Evolutionary conservation across 2,329 filamentous ascomycete genomes (phyloP).

Genomic region (Aspergillus sp.): DNA sequence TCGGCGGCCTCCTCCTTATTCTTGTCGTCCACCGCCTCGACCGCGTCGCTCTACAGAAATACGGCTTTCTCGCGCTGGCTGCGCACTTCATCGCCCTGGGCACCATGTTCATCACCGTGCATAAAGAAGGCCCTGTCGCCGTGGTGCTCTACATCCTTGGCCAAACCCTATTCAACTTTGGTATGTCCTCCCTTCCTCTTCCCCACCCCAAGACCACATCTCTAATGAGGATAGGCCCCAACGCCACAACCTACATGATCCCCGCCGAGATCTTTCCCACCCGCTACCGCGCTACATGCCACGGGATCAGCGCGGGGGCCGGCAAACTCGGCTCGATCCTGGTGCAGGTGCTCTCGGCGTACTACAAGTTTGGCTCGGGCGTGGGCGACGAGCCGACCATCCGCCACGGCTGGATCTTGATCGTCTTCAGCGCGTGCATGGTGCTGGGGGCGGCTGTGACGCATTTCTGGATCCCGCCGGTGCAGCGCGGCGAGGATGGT

Average conservation of each 20-base stretch:
- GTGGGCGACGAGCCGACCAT: constrained; percentile 30
- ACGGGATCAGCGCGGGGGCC: constrained; percentile 53
- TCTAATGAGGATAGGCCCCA: constrained; percentile 28
- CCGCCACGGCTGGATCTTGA: constrained; percentile 39
- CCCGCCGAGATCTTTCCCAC: constrained; percentile 58
- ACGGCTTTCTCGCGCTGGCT: constrained; percentile 42
- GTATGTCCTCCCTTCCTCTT: constrained; percentile 23
- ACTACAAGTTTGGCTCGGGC: constrained; percentile 38
- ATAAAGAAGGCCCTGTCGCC: constrained; percentile 33
- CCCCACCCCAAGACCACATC: neutral
- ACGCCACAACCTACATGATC: constrained; percentile 46
- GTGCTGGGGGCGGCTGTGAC: constrained; percentile 39
- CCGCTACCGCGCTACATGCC: constrained; percentile 52
- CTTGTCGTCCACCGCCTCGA: constrained; percentile 38
- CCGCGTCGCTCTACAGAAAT: constrained; percentile 43
- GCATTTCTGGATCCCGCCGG: constrained; percentile 40
- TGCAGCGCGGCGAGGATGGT: constrained; percentile 26
- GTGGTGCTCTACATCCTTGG: constrained; percentile 45
- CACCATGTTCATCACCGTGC: constrained; percentile 40
- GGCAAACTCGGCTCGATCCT: constrained; percentile 53
- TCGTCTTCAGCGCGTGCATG: constrained; percentile 43
- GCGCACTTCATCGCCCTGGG: constrained; percentile 44
- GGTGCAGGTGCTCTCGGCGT: constrained; percentile 39
- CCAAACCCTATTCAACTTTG: constrained; percentile 49
- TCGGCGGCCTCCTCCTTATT: constrained; percentile 43